Conservation (phyloP, 1,284 basidiomycete species). For the Puccinia coronata region DNA sequence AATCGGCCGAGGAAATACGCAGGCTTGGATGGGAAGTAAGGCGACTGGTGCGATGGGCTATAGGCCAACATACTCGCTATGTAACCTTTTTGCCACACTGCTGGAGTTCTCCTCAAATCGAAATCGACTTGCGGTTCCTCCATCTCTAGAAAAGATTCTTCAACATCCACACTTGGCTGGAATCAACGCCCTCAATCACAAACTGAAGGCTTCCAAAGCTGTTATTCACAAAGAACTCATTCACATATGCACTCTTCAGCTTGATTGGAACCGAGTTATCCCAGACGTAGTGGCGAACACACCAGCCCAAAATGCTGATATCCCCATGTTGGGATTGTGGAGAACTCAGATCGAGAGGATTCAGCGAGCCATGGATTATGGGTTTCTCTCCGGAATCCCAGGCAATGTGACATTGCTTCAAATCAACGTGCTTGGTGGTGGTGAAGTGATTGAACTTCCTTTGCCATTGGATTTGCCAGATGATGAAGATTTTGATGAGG, state of each 20-base stretch:
- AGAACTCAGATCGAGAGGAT: neutral
- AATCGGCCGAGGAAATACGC: neutral
- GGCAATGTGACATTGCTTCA: neutral
- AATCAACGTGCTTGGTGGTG: neutral
- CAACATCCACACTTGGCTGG: neutral
- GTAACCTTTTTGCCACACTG: no score
- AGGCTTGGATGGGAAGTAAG: constrained; percentile 15
- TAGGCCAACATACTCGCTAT: neutral
- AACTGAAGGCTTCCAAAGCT: neutral
- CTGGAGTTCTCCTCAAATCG: no score
- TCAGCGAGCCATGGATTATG: neutral
- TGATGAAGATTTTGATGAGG: neutral
- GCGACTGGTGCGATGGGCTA: neutral
- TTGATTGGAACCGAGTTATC: neutral
- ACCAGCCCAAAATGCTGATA: neutral
- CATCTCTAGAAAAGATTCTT: neutral
- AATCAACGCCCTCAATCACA: neutral
- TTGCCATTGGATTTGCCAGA: no score
- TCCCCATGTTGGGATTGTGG: neutral
- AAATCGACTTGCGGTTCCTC: neutral
- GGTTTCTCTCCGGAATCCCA: neutral
- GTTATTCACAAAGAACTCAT: neutral
- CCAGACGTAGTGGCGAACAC: neutral
- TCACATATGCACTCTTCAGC: neutral
- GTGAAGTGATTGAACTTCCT: neutral